Conservation (phyloP, 805 yeast genomes). For the Metschnikowia vanudenii region DNA sequence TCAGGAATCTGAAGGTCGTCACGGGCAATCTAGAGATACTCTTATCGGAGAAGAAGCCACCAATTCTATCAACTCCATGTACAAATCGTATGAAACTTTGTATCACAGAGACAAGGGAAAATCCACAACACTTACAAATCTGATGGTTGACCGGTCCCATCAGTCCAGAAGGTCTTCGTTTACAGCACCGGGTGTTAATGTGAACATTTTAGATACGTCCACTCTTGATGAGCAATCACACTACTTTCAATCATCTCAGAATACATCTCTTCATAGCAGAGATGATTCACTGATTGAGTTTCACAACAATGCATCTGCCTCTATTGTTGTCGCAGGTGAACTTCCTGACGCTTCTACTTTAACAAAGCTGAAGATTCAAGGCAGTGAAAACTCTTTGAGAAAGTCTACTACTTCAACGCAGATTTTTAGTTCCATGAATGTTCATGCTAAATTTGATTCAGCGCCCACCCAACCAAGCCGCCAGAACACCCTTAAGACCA, state of each 20-base stretch:
- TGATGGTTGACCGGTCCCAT: conserved; percentile 2
- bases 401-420: conserved; percentile 30
- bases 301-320: conserved; percentile 5
- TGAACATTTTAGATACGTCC: conserved; percentile 24
- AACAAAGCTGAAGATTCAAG: conserved; percentile 11
- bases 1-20: not conserved
- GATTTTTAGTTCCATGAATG: conserved; percentile 29
- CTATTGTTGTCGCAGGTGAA: conserved; percentile 7
- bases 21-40: conserved; percentile 27
- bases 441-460: conserved; percentile 11
- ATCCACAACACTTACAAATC: not conserved
- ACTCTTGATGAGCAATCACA: conserved; percentile 21
- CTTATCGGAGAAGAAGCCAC: conserved; percentile 19
- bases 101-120: conserved; percentile 5
- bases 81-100: conserved; percentile 26
- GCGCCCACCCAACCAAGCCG: conserved; percentile 7
- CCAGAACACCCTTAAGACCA: conserved; percentile 5
- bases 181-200: conserved; percentile 12
- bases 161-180: conserved; percentile 13
- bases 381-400: conserved; percentile 15
- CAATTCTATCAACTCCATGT: conserved; percentile 26
- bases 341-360: conserved; percentile 4
- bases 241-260: conserved; percentile 8
- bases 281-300: conserved; percentile 6
- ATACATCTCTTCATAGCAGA: conserved; percentile 1